Conservation (phyloP, 1,284 basidiomycete species). For the Cystobasidium slooffiae region DNA sequence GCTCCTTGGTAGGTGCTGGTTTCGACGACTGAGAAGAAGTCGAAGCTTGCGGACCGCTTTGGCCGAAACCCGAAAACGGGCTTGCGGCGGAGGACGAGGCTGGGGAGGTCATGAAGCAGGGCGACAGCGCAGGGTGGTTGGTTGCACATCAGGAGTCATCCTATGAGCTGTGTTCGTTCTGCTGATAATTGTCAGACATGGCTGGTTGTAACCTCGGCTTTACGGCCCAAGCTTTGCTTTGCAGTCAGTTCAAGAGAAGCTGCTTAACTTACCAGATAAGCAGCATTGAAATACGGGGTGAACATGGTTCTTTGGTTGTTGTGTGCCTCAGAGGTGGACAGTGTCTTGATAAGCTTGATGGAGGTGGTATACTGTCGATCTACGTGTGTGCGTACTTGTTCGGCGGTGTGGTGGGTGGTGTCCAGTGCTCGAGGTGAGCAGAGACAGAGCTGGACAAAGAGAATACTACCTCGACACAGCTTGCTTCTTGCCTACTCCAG, state of each 20-base stretch:
- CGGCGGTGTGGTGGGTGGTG: not conserved
- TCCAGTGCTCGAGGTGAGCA: not conserved
- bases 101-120: slow-evolving; percentile 12
- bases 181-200: too few relatives aligned
- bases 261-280: too few relatives aligned
- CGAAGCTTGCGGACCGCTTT: not conserved
- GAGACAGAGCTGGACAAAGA: not conserved
- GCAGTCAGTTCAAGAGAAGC: too few relatives aligned
- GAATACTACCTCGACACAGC: not conserved
- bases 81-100: slow-evolving; percentile 23
- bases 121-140: not conserved
- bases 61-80: slow-evolving; percentile 1
- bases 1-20: not conserved
- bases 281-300: too few relatives aligned
- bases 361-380: too few relatives aligned
- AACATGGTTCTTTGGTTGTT: too few relatives aligned
- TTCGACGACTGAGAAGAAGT: not conserved
- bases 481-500: not conserved
- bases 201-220: too few relatives aligned
- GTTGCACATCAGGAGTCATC: not conserved
- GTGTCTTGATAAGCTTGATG: too few relatives aligned
- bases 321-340: too few relatives aligned
- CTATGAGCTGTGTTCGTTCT: too few relatives aligned
- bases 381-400: not conserved
- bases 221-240: too few relatives aligned